Base-by-base conservation (phyloP, 106 monocot species). In the Dendrobium nobile region DNA sequence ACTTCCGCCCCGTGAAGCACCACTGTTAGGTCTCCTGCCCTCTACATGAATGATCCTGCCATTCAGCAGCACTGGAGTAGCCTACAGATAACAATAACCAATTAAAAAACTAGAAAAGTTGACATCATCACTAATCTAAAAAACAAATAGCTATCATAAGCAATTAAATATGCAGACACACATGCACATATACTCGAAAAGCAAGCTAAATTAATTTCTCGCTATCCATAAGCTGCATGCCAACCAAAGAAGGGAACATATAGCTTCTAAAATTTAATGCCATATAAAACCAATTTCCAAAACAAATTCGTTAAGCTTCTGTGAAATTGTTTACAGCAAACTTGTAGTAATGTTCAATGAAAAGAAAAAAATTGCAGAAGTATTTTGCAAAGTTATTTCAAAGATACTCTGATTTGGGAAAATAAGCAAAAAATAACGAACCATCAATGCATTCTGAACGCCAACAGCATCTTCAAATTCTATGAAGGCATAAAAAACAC, bases 371-470 rank as follows among this genome's bases (percentile, higher is more conserved):
- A 54, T 54, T 58, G 18, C 18, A 17, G 0, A 47, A 58, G 18
- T 4, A 58, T 17, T 58, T 58, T 58, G 19, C 20, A 58, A 58
- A 58, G 58, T 58, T 61, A 70, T 33, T 70, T 15, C 4, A 70
- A 70, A 70, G 70, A 37, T 16, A 11, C 11, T 15, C 15, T 15
- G 13, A 31, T 15, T 70, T 15, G 13, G n/a, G 2, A 33, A 37
- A 27, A 20, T 43, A 74, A 33, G 43, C 76, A 58, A 0, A 61
- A 26, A 1, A 16, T 18, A 72, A 84, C 78, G 75, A 27, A 96
- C 96, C 93, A 90, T 82, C 17, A 96, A 73, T 56, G 95, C 92
- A 90, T 96, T 96, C 41, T 88, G 87, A 64, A 91, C 89, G 18
- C 86, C 87, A 77, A 7, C 27, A 27, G 81, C 61, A 77, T 96